Percentiles rank a stretch among this genome's conserved stretches.
Evolutionary conservation across 2,329 filamentous ascomycete genomes (phyloP).

Genomic region (Penicillium sp.): DNA sequence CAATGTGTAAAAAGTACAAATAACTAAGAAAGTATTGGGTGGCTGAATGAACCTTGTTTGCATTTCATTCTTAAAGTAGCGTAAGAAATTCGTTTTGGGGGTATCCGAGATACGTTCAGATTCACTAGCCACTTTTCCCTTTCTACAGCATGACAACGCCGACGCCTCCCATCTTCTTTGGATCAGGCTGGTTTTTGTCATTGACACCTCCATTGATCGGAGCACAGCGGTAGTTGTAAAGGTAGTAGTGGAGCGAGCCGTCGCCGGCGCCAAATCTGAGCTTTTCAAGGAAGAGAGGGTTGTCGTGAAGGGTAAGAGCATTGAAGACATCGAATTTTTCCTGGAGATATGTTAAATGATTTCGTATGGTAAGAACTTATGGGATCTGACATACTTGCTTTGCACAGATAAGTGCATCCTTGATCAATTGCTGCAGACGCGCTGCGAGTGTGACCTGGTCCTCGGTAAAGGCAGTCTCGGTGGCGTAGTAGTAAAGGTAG

Average conservation of each 20-base stretch:
- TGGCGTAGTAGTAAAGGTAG: constrained; percentile 96
- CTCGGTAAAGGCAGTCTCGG: constrained; percentile 67
- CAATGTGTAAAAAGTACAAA: background rate
- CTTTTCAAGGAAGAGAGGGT: constrained; percentile 85
- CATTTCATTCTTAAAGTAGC: constrained; percentile 4
- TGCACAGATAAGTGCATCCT: constrained; percentile 82
- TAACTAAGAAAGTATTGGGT: background rate
- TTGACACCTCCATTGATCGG: constrained; percentile 85
- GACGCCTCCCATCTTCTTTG: constrained; percentile 76
- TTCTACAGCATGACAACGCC: constrained; percentile 77
- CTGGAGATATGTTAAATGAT: constrained; percentile 29
- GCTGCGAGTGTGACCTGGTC: constrained; percentile 63
- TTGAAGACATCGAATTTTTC: constrained; percentile 94
- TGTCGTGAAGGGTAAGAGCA: constrained; percentile 88
- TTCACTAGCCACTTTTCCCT: constrained; percentile 6
- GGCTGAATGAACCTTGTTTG: background rate
- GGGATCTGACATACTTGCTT: constrained; percentile 58
- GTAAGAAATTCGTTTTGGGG: constrained; percentile 13
- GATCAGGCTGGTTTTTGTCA: constrained; percentile 72
- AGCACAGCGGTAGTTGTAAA: constrained; percentile 93
- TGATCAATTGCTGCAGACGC: constrained; percentile 76
- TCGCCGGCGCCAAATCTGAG: constrained; percentile 95
- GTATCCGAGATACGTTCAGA: constrained; percentile 11
- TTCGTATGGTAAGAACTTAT: background rate
- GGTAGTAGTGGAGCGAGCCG: constrained; percentile 91